Evolutionary conservation across 306 rosid species (phyloP), one percentile per base, ranked within the genome.

Genomic region (Castanea crenata): DNA sequence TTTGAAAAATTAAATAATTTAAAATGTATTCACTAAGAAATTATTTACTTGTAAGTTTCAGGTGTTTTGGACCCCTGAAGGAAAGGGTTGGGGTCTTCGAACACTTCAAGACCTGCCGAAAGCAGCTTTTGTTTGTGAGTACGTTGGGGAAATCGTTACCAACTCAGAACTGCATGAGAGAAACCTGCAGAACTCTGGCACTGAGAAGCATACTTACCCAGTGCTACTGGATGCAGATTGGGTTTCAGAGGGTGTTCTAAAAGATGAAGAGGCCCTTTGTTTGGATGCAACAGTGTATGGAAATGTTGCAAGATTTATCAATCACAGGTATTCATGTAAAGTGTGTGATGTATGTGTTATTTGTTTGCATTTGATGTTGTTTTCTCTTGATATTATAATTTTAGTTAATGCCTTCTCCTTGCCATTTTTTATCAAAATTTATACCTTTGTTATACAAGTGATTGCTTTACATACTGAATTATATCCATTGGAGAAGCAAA

Each of bases 61-160:
- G 86, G 82, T 83, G 59, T 78, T 78, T 78, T 58, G 16, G 31
- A 78, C 82, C 2, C 69, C 73, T 0, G 79, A 83, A 25, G 86
- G 86, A 35, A 83, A 78, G 69, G 83, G 86, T 8, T 83, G 83
- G 86, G 86, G 82, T 21, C 73, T 83, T 31, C 76, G 23, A 21
- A 74, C 77, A 7, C 54, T 83, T 18, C 69, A 83, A 49, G 52
- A 83, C 69, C 52, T 83, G 69, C 86, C 83, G 6, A 83, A 23
- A 78, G 86, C 82, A 8, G 61, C 86, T 3, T 83, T 83, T 38
- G 82, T 83, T 5, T 83, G 79, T 25, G 86, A 83, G 32, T 69
- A 32, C 59, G 79, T 78, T 74, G 86, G 86, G 35, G 86, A 83
- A 51, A 79, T 78, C 31, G n/a, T 83, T 32, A 83, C 83, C 23